Evolutionary conservation across 78 protist genomes (phyloP).

Genomic region (Acrasis kona): DNA sequence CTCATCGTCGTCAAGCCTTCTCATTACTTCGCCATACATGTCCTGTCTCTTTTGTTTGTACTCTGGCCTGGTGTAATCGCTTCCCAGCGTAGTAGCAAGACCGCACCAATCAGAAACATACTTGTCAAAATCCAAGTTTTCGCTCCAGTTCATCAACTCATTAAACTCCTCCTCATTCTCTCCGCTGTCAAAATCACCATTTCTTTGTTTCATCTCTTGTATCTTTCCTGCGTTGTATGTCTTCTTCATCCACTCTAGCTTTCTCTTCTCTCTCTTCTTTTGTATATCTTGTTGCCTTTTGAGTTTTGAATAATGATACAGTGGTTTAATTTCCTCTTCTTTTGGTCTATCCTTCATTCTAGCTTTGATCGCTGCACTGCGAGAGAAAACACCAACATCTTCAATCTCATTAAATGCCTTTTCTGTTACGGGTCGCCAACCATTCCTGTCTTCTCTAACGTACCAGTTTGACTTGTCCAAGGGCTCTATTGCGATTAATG

Average conservation of each 20-base stretch:
- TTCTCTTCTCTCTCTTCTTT: neutral
- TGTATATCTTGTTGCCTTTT: neutral
- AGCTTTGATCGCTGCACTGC: neutral
- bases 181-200: neutral
- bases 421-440: slow-evolving; percentile 25
- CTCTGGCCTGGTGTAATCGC: neutral
- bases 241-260: too few species aligned
- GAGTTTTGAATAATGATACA: neutral
- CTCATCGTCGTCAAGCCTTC: too few species aligned
- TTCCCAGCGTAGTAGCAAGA: slow-evolving; percentile 6
- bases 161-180: neutral
- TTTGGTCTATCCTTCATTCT: neutral
- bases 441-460: slow-evolving; percentile 20
- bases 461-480: neutral
- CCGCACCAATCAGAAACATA: neutral
- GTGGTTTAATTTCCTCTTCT: neutral
- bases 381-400: too few species aligned
- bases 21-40: slow-evolving; percentile 4
- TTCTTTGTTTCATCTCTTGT: neutral
- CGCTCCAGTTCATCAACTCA: neutral
- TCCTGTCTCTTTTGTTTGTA: slow-evolving; percentile 25
- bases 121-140: slow-evolving; percentile 9
- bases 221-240: too few species aligned
- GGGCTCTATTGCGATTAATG: neutral
- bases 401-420: neutral